These are phyloP conservation scores for Orobanche coerulescens DNA, from an alignment of 257 asterid genomes.

Conservation along the genomic window DNA sequence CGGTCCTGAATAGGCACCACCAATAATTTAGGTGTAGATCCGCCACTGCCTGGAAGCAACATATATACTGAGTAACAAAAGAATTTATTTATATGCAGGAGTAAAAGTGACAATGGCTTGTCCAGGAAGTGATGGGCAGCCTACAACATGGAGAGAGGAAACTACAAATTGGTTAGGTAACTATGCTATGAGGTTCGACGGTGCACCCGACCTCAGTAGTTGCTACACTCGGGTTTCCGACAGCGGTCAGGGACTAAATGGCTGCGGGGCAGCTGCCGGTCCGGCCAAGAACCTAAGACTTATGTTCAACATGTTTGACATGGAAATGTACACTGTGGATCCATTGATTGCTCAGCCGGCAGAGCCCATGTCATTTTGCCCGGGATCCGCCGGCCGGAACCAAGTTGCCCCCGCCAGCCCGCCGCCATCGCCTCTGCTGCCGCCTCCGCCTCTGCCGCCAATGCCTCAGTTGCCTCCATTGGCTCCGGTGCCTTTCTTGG, in stretches of 20 bases:
- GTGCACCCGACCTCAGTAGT: conserved; percentile 56
- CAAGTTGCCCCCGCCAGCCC: conserved; percentile 26
- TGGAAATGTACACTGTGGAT: conserved; percentile 63
- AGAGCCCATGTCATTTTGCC: conserved; percentile 59
- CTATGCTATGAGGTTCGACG: conserved; percentile 57
- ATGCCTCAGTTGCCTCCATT: conserved; percentile 33
- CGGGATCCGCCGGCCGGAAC: conserved; percentile 27
- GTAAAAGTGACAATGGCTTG: conserved; percentile 64
- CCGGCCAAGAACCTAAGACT: conserved; percentile 39
- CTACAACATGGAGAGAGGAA: conserved; percentile 49
- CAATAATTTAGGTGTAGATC: too few relatives aligned
- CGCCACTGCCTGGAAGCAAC: too few relatives aligned
- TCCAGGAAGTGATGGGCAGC: conserved; percentile 63
- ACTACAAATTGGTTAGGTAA: conserved; percentile 69
- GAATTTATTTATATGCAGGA: conserved; percentile 34
- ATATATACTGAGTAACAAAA: too few relatives aligned
- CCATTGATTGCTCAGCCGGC: conserved; percentile 78
- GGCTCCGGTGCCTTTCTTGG: conserved; percentile 41
- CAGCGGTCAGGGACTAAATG: conserved; percentile 31
- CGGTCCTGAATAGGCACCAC: too few relatives aligned
- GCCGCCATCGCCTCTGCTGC: conserved; percentile 19
- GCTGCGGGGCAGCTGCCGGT: conserved; percentile 62
- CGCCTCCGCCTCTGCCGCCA: conserved; percentile 27
- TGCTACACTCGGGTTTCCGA: conserved; percentile 63
- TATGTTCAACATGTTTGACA: conserved; percentile 53